Percentiles rank a stretch among this genome's conserved stretches.
Evolutionary conservation across 23 red algal species (phyloP).

Genomic region (Gracilaria gracilis): DNA sequence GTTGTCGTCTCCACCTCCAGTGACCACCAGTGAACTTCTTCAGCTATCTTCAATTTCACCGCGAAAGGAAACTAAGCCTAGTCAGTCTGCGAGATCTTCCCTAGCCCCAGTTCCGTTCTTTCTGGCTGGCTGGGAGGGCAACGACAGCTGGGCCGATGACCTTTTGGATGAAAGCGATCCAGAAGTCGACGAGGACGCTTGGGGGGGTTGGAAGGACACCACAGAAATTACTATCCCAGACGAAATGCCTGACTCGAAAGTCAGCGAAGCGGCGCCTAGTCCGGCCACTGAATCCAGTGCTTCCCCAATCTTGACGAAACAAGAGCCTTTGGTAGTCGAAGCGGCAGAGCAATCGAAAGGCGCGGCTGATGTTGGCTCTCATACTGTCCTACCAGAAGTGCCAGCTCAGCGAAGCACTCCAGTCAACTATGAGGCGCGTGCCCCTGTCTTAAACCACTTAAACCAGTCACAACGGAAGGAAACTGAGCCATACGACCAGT

Average conservation of each 20-base stretch:
- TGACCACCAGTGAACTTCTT: not conserved
- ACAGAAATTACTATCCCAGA: slow-evolving; percentile 19
- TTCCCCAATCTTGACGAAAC: not conserved
- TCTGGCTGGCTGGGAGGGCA: slow-evolving; percentile 67
- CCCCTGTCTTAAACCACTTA: not conserved
- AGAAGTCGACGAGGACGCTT: slow-evolving; percentile 53
- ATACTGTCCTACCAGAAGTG: not conserved
- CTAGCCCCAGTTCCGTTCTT: slow-evolving; percentile 44
- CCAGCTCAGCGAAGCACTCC: not conserved
- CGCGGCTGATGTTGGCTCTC: not conserved
- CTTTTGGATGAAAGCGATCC: slow-evolving; percentile 23
- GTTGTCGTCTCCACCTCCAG: not conserved
- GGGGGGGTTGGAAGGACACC: slow-evolving; percentile 29
- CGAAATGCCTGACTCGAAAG: not conserved
- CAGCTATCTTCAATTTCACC: not conserved
- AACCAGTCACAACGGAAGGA: not conserved
- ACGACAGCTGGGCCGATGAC: slow-evolving; percentile 67
- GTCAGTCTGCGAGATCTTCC: not conserved
- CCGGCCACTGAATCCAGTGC: not conserved
- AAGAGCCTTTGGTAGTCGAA: not conserved
- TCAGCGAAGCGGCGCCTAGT: not conserved
- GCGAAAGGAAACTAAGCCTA: not conserved
- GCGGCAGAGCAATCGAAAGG: not conserved
- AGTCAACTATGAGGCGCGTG: not conserved
- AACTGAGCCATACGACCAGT: not conserved